Base-by-base conservation (phyloP, 2,329 filamentous ascomycete genomes). In the Colletotrichum tamarilloi region DNA sequence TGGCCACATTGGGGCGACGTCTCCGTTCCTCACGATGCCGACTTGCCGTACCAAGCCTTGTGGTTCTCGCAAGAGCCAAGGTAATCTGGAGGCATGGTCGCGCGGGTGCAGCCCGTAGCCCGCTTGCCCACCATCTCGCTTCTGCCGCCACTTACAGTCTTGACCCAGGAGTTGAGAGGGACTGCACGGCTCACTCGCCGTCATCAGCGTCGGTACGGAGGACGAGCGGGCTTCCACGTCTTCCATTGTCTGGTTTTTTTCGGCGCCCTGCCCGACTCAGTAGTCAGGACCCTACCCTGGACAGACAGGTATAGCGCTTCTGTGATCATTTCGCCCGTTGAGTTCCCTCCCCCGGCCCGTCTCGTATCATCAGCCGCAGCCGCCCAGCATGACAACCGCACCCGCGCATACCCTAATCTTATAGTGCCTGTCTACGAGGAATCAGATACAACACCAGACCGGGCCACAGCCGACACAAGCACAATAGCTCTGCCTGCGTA, bases 41-140 rank as follows among this genome's bases (percentile, higher is more conserved):
- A 65, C 70, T 73, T 70, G 67, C 67, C 70, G 67, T 73, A 73
- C 67, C 70, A 73, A 73, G 70, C 26, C 59, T 65, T 70, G 46
- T 46, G 42, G 35, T 69, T 64, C 19, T 65, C 38, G 30, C 57
- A 14, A 63, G 55, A 55, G 67, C 60, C 53, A 64, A 71, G 46
- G 19, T 42, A 62, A 52, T 59, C 28, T 30, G 32, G 7, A 24
- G 59, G 52, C n/a, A 38, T 49, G 35, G 38, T 49, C 58, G 46
- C 60, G 56, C 66, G 19, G 42, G 42, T 59, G 63, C 57, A 62
- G 68, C 55, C 55, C 63, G 38, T 64, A 62, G 68, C 55, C 55
- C 63, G 52, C 68, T 58, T 57, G 59, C 19, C 64, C 53, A 65
- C 58, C 64, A 58, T 57, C 68, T 67, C 68, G 68, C 63, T 68